Conservation (phyloP, 2,329 filamentous ascomycete species). For the Fusarium duplospermum region DNA sequence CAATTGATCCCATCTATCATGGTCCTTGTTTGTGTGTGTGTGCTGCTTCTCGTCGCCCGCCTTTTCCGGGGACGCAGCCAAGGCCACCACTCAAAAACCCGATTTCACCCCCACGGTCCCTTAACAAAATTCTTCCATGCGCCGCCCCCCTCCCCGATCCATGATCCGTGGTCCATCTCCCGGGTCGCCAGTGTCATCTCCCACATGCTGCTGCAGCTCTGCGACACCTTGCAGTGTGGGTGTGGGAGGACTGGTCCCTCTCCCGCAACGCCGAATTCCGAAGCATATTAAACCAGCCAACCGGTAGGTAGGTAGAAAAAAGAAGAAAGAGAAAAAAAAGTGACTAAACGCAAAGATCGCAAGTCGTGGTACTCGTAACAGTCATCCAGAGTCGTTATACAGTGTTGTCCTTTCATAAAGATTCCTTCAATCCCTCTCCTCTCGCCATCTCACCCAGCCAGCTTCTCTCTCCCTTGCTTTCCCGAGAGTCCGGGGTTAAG, state of each 20-base stretch:
- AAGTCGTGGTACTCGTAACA: constrained; percentile 44
- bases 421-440: not conserved
- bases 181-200: constrained; percentile 28
- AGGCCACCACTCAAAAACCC: constrained; percentile 23
- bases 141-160: constrained; percentile 26
- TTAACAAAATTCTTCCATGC: constrained; percentile 26
- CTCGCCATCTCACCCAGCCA: constrained; percentile 1
- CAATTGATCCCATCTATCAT: constrained; percentile 19
- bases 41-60: not conserved
- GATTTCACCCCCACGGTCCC: constrained; percentile 24
- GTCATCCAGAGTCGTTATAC: constrained; percentile 46
- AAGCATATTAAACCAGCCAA: constrained; percentile 41
- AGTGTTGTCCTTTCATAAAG: constrained; percentile 24
- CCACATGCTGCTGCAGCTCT: constrained; percentile 22
- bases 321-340: constrained; percentile 16
- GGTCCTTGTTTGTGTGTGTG: not conserved
- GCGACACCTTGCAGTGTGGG: constrained; percentile 11
- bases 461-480: not conserved
- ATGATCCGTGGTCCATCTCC: constrained; percentile 33
- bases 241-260: constrained; percentile 2
- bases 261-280: constrained; percentile 45
- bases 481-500: constrained; percentile 8
- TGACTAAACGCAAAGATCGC: constrained; percentile 37
- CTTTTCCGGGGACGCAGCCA: not conserved
- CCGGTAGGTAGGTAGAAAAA: constrained; percentile 8